A percentile compares a stretch with the other conserved stretches of the same genome.
These are phyloP conservation scores for Cichorium intybus DNA, from an alignment of 140 eudicot genomes.

Conservation along the genomic window DNA sequence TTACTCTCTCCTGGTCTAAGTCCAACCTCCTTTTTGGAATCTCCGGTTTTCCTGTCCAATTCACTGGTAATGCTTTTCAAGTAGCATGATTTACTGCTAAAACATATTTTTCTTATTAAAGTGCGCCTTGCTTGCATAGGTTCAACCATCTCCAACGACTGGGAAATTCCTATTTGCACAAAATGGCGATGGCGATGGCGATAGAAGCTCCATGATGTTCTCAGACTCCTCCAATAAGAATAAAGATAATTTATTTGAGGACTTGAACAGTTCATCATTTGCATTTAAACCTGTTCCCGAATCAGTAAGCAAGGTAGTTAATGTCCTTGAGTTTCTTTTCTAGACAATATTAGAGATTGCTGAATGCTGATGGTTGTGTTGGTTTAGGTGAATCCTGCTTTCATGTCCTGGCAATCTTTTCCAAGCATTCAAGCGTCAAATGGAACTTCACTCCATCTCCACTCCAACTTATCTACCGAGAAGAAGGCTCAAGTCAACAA, in stretches of 20 bases:
- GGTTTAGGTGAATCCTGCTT: slow-evolving; percentile 34
- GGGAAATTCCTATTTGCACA: slow-evolving; percentile 54
- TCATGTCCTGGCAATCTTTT: slow-evolving; percentile 44
- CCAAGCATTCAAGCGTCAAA: too few relatives aligned
- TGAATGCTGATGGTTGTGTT: neutral
- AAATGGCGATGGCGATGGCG: too few relatives aligned
- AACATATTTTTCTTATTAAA: too few relatives aligned
- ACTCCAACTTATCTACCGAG: too few relatives aligned
- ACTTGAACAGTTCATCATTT: slow-evolving; percentile 42
- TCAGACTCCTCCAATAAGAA: slow-evolving; percentile 34
- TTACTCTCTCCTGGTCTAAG: slow-evolving; percentile 71
- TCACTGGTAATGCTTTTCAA: slow-evolving; percentile 51
- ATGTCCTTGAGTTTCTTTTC: too few relatives aligned
- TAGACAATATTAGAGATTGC: too few relatives aligned
- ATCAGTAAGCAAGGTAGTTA: slow-evolving; percentile 30
- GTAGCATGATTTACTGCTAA: too few relatives aligned
- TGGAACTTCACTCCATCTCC: too few relatives aligned
- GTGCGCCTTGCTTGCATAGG: too few relatives aligned
- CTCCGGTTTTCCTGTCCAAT: slow-evolving; percentile 79
- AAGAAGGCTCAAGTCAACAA: too few relatives aligned
- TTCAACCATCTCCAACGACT: slow-evolving; percentile 76
- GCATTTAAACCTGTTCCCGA: slow-evolving; percentile 54
- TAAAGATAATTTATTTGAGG: slow-evolving; percentile 43
- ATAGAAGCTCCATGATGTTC: slow-evolving; percentile 30
- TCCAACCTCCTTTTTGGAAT: slow-evolving; percentile 63